Percentiles rank a stretch among this genome's conserved stretches.
These are phyloP conservation scores for Aspergillus unguis DNA, from an alignment of 2,329 filamentous ascomycete genomes.

Conservation along the genomic window DNA sequence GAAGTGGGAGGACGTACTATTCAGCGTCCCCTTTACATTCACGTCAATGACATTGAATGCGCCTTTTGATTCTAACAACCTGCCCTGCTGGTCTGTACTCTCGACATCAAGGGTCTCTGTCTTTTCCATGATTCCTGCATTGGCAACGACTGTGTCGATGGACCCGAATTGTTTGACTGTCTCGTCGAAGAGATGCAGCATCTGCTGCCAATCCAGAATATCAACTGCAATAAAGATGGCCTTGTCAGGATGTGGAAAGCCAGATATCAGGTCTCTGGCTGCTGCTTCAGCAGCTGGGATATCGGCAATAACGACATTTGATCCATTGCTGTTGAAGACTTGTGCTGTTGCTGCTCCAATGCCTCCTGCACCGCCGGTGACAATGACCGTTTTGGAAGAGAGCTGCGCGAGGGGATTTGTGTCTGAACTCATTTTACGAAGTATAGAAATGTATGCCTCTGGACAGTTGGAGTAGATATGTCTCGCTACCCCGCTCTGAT, in stretches of 20 bases:
- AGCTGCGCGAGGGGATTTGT: background rate
- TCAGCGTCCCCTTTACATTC: conserved; percentile 46
- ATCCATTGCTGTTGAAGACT: background rate
- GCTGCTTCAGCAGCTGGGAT: background rate
- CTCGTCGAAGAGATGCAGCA: conserved; percentile 33
- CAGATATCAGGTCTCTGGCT: conserved; percentile 6
- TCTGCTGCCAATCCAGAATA: conserved; percentile 37
- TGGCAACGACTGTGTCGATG: conserved; percentile 43
- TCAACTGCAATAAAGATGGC: conserved; percentile 35
- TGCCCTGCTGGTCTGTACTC: background rate
- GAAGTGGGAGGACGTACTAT: conserved; percentile 29
- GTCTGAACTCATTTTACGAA: too few relatives aligned
- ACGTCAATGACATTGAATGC: conserved; percentile 36
- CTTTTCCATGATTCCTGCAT: conserved; percentile 41
- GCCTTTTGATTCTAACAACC: background rate
- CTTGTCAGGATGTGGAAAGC: conserved; percentile 8
- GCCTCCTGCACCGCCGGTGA: background rate
- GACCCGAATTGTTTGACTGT: conserved; percentile 33
- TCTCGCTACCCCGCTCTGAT: too few relatives aligned
- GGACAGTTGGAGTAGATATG: too few relatives aligned
- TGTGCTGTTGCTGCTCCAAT: background rate
- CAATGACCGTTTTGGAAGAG: background rate
- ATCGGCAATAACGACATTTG: background rate
- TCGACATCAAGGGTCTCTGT: conserved; percentile 20
- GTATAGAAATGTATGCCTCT: too few relatives aligned